phyloP scores from a whole-genome alignment of 768 basidiomycete genomes.

The Pleurotus citrinopileatus region DNA sequence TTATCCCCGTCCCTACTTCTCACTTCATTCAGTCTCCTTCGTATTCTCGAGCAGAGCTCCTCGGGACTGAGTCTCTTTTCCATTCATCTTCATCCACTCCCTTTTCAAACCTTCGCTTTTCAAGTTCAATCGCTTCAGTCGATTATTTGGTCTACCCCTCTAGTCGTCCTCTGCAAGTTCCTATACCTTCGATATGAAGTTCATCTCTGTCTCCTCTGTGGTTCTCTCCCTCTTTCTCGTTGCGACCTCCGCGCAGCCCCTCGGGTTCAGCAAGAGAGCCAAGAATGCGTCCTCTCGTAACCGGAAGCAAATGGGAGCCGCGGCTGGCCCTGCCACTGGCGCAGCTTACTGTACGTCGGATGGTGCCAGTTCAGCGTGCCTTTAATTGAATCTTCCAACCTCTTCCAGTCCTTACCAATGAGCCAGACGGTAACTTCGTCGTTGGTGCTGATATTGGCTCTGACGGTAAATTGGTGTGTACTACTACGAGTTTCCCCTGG shows the following conservation, averaged over 20 bases:
- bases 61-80: background rate
- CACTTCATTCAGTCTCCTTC: background rate
- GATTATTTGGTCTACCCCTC: background rate
- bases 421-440: constrained; percentile 41
- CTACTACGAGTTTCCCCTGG: no score
- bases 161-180: background rate
- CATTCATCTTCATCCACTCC: background rate
- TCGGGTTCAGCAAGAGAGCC: constrained; percentile 7
- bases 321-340: constrained; percentile 13
- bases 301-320: constrained; percentile 11
- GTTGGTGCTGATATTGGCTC: constrained; percentile 38
- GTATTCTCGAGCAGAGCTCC: background rate
- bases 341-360: constrained; percentile 18
- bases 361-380: background rate
- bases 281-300: background rate
- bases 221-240: constrained; percentile 14
- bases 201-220: constrained; percentile 9
- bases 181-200: constrained; percentile 12
- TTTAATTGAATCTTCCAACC: background rate
- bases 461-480: constrained; percentile 39
- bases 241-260: constrained; percentile 13
- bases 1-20: background rate
- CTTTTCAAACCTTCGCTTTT: background rate
- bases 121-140: background rate
- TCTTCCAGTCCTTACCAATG: constrained; percentile 45